Evolutionary conservation across 2,329 filamentous ascomycete species (phyloP).

Genomic region (Biscogniauxia mediterranea): DNA sequence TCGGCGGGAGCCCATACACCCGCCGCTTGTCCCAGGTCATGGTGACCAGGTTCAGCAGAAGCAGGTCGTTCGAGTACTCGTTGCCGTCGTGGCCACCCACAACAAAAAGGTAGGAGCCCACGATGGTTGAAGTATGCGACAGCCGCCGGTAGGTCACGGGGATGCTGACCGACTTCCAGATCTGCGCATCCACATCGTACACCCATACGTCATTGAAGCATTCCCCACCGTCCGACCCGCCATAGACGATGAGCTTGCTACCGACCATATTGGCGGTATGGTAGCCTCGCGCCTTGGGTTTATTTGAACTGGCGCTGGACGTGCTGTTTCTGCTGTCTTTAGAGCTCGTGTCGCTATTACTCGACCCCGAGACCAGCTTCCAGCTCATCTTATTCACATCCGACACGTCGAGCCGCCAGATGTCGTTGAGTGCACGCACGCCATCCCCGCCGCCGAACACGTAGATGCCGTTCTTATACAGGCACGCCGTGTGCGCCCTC

Average conservation of each 20-base stretch:
- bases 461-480: conserved; percentile 70
- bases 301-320: conserved; percentile 21
- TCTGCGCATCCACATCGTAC: conserved; percentile 62
- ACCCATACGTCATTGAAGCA: conserved; percentile 75
- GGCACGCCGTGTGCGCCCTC: conserved; percentile 67
- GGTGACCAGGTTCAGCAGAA: conserved; percentile 67
- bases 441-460: conserved; percentile 72
- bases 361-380: conserved; percentile 57
- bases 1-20: conserved; percentile 62
- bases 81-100: conserved; percentile 68
- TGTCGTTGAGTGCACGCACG: conserved; percentile 67
- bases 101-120: conserved; percentile 69
- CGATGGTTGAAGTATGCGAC: conserved; percentile 67
- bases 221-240: conserved; percentile 67
- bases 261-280: conserved; percentile 74
- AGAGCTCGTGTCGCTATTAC: conserved; percentile 11
- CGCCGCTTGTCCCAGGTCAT: conserved; percentile 71
- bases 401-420: conserved; percentile 69
- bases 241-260: conserved; percentile 69
- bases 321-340: conserved; percentile 15
- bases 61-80: conserved; percentile 67
- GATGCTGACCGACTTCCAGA: conserved; percentile 60
- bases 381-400: conserved; percentile 67
- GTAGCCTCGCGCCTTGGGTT: conserved; percentile 65
- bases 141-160: conserved; percentile 62